Base-by-base conservation (phyloP, 1,139 yeast genomes). In the Nakaseomyces kungkrabaensis region DNA sequence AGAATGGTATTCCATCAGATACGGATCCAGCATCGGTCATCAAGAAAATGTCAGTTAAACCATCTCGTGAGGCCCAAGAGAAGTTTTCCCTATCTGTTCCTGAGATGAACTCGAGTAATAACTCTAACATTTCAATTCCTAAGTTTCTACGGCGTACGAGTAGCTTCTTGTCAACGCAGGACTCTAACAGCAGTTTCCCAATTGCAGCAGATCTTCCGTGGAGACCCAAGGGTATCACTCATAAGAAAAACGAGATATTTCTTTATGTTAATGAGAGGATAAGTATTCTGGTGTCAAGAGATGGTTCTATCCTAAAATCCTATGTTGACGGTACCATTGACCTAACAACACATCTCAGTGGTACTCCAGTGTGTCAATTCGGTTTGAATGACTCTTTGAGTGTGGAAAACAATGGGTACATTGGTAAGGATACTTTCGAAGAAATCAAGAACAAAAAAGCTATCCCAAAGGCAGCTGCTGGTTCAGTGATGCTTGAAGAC, bases 1-100 rank as follows among this genome's bases (percentile, higher is more conserved):
- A 85, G 55, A 86, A 81, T 65, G 98, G 97, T 1, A 84, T 79
- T 59, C 95, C 96, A 0, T 81, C 79, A 52, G 78, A 78, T 54
- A 75, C 89, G 52, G 96, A 89, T 50, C 63, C 71, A 4, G 71
- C 71, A 41, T 67, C 74, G 2, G 63, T 81, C 37, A 71, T 58
- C 3, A 50, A 58, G 1, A 54, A 54, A 44, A 56, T 63, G 56
- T 58, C 65, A 3, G 50, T 51, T 27, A 59, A 59, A 50, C 65
- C 65, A 13, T 33, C 49, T 3, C 36, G 43, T 5, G 53, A 55
- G 36, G 44, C 51, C n/a, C 38, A 41, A 36, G 51, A 44, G 11
- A 38, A 45, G 25, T 37, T 27, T 25, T 31, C 38, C 31, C 22
- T 47, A 27, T 31, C 37, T 24, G 44, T n/a, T 13, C 41, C 13